These are phyloP conservation scores for Solanum sitiens DNA, from an alignment of 257 asterid genomes.

Conservation along the genomic window DNA sequence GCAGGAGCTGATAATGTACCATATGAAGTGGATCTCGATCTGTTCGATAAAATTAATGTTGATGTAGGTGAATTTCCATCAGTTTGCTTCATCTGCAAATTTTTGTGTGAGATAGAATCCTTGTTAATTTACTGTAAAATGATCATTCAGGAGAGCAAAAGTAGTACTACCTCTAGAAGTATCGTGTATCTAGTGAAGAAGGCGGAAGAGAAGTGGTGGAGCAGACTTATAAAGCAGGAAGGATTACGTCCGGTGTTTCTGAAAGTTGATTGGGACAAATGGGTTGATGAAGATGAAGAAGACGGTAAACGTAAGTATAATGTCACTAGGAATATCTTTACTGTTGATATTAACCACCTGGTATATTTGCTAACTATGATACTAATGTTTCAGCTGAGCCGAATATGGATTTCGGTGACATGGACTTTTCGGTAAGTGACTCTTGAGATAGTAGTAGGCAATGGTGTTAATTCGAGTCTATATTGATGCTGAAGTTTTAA, in stretches of 20 bases:
- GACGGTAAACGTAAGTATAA: constrained; percentile 26
- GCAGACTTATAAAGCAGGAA: constrained; percentile 44
- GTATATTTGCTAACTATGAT: not conserved
- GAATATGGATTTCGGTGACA: constrained; percentile 32
- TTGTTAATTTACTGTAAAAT: not conserved
- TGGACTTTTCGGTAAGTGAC: constrained; percentile 46
- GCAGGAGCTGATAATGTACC: constrained; percentile 34
- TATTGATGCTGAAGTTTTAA: not conserved
- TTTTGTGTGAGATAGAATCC: not conserved
- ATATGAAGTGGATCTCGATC: constrained; percentile 46
- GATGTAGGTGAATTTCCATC: constrained; percentile 24
- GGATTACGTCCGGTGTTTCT: constrained; percentile 48
- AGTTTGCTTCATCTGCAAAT: not conserved
- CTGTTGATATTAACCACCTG: not conserved
- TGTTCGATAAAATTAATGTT: constrained; percentile 50
- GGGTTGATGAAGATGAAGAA: constrained; percentile 79
- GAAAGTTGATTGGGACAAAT: constrained; percentile 86
- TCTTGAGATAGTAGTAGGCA: not conserved
- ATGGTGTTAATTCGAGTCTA: not conserved
- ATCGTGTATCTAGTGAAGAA: constrained; percentile 57
- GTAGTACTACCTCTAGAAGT: constrained; percentile 30
- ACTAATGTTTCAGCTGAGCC: constrained; percentile 22
- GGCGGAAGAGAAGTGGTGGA: constrained; percentile 79
- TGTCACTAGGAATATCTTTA: not conserved
- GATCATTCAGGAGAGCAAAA: constrained; percentile 52